Evolutionary conservation across 495 filamentous ascomycete species (phyloP), one percentile per base, ranked within the genome.

Genomic region (Penicillium cosmopolitanum): DNA sequence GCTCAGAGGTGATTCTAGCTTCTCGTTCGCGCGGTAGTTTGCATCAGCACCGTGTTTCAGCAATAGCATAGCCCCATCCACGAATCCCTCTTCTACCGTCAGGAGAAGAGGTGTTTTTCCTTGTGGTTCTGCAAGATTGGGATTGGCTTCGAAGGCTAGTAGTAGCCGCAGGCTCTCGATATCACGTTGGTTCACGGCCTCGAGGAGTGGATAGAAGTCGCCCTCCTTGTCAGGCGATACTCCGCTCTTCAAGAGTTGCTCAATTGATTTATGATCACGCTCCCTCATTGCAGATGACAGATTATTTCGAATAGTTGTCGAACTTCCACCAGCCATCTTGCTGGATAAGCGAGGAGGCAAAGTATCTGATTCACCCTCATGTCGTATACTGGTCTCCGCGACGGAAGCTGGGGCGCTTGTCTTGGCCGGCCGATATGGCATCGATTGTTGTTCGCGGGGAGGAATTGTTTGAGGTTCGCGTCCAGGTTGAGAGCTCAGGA

Each of bases 31-130:
- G 4, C 66, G 51, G 4, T 76, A 66, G 62, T 82, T 84, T 9
- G 79, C 68, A 58, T 84, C 79, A 1, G 82, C 83, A 15, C 79
- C 77, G 57, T 80, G 78, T 59, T 81, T 77, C 5, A 85, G 65
- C 8, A 86, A 70, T 46, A 81, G 63, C 31, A 66, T 73, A 3
- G 77, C 75, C 8, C 74, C 76, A 23, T 80, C 76, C 12, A 74
- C 51, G 57, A 77, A 82, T 0, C 71, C 73, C 51, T 68, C 71
- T 35, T 80, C 76, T 3, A 81, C 77, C 3, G 77, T 70, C 9
- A 70, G 59, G 19, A 73, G 69, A 7, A 83, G 66, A 0, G 79
- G 79, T 3, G 80, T 78, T 38, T 71, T 61, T 19, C 73, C 73
- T 25, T 75, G 66, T 31, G 62, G 66, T 36, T 81, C 75, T 1